Percentiles rank a stretch among this genome's conserved stretches.
These are phyloP conservation scores for Sclerotinia glacialis DNA, from an alignment of 2,329 filamentous ascomycete species.

Conservation along the genomic window DNA sequence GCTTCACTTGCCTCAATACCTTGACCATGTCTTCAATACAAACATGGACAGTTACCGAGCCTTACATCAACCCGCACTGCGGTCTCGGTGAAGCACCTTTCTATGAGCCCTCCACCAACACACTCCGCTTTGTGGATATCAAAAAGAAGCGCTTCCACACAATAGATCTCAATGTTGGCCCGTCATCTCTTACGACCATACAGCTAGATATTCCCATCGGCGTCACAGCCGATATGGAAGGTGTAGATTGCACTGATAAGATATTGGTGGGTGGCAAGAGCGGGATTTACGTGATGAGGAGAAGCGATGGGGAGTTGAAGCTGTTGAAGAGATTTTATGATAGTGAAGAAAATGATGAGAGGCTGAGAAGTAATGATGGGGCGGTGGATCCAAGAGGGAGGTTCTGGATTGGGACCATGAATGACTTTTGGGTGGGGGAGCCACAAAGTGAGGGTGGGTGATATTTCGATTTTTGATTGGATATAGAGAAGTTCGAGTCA, in stretches of 20 bases:
- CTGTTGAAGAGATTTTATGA: slow-evolving; percentile 51
- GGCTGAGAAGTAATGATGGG: slow-evolving; percentile 75
- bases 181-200: slow-evolving; percentile 29
- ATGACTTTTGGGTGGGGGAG: slow-evolving; percentile 57
- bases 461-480: neutral
- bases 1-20: neutral
- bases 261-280: slow-evolving; percentile 79
- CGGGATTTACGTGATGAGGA: slow-evolving; percentile 76
- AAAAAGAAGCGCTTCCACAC: slow-evolving; percentile 71
- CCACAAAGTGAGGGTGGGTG: slow-evolving; percentile 40
- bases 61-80: slow-evolving; percentile 60
- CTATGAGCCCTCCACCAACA: slow-evolving; percentile 63
- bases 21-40: slow-evolving; percentile 35
- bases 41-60: slow-evolving; percentile 48
- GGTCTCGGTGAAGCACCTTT: slow-evolving; percentile 71
- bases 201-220: slow-evolving; percentile 55
- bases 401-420: slow-evolving; percentile 87
- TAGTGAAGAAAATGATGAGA: slow-evolving; percentile 36
- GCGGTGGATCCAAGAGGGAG: slow-evolving; percentile 74
- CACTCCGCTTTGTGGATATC: slow-evolving; percentile 79
- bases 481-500: neutral
- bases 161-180: slow-evolving; percentile 63
- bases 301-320: slow-evolving; percentile 53
- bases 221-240: slow-evolving; percentile 76
- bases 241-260: slow-evolving; percentile 58